Conservation (phyloP, 2,329 filamentous ascomycete genomes). For the Macrophomina tecta region DNA sequence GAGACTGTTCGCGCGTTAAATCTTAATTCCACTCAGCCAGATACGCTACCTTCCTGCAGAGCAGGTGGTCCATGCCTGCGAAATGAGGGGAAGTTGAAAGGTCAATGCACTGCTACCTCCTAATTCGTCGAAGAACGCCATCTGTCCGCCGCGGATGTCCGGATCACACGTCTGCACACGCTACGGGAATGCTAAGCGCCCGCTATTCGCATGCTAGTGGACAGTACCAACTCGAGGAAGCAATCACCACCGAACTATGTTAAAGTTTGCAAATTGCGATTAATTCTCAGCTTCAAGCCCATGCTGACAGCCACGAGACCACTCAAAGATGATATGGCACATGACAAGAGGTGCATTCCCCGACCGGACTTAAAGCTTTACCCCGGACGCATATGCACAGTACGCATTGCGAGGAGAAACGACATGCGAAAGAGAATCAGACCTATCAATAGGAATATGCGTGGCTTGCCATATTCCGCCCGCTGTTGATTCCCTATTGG, state of each 20-base stretch:
- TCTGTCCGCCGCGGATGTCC: conserved; percentile 6
- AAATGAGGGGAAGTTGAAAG: conserved; percentile 17
- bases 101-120: background rate
- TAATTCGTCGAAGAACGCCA: background rate
- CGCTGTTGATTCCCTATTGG: no score
- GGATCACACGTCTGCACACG: background rate
- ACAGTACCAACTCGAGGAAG: background rate
- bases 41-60: conserved; percentile 1
- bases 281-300: no score
- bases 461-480: no score
- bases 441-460: no score
- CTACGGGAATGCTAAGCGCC: background rate
- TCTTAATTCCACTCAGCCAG: background rate
- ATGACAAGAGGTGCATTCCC: no score
- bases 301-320: no score
- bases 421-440: no score
- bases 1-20: background rate
- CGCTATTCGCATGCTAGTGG: background rate
- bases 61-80: conserved; percentile 12
- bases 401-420: no score
- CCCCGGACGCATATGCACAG: no score
- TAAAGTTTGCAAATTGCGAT: no score
- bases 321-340: no score
- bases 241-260: background rate
- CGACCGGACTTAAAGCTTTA: no score